phyloP scores from a whole-genome alignment of 2,329 filamentous ascomycete genomes.

The Trichoderma arundinaceum region DNA sequence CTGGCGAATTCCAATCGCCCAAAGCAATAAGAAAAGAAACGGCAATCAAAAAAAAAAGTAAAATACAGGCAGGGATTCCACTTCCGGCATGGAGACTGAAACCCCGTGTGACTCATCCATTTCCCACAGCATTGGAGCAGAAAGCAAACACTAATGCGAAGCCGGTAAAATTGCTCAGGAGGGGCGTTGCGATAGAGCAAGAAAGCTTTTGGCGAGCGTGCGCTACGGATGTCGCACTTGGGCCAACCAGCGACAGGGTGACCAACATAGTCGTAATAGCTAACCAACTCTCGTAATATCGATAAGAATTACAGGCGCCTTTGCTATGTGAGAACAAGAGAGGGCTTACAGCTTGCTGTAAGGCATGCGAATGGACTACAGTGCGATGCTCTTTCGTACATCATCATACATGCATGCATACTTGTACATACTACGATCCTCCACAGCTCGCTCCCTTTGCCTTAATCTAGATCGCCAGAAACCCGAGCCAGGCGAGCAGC shows the following conservation, averaged over 20 bases:
- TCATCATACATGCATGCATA: too few relatives aligned
- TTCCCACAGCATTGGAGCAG: conserved; percentile 19
- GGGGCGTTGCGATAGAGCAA: conserved; percentile 31
- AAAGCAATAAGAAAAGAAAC: background rate
- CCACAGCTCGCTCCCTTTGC: conserved; percentile 13
- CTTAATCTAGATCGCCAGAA: background rate
- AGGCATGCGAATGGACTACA: too few relatives aligned
- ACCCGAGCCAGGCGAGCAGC: conserved; percentile 3
- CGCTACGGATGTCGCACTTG: background rate
- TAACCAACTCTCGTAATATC: too few relatives aligned
- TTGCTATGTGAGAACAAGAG: too few relatives aligned
- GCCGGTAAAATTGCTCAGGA: conserved; percentile 30
- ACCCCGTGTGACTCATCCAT: conserved; percentile 37
- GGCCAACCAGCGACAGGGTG: background rate
- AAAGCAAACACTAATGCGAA: conserved; percentile 33
- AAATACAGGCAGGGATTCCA: conserved; percentile 33
- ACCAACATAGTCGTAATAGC: too few relatives aligned
- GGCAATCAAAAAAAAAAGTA: background rate
- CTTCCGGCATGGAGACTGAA: conserved; percentile 32
- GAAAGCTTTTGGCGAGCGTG: conserved; percentile 15
- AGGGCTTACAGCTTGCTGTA: too few relatives aligned
- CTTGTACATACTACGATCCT: background rate
- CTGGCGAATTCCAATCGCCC: conserved; percentile 12
- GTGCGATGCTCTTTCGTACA: too few relatives aligned
- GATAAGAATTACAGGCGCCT: too few relatives aligned